Base-by-base conservation (phyloP, 148 eudicot species). In the Simmondsia chinensis region DNA sequence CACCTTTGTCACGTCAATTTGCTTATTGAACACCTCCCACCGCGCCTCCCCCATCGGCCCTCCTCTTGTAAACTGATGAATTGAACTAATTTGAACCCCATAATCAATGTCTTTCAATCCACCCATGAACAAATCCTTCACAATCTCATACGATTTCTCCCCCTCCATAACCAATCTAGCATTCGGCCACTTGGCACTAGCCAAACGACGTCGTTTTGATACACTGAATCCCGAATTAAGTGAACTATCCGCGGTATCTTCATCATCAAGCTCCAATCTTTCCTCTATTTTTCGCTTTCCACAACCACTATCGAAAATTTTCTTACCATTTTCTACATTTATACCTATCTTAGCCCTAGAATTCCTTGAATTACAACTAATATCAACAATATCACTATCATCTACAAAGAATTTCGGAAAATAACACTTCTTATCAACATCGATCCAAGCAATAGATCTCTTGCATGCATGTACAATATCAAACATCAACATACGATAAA, bases 371-470 rank as follows among this genome's bases (percentile, higher is more conserved):
- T n/a, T 9, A n/a, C 39, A 42, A 39, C 27, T 0, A 46, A 12
- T 14, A 20, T 7, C 33, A 2, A 50, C 17, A 9, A 33, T 19
- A 13, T 54, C 46, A 11, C 3, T 8, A 9, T 54, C 56, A 49
- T 68, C 60, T 2, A 71, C 59, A 23, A 65, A 62, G 15, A 39
- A 37, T 36, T 65, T 70, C 3, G 91, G 84, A 46, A 77, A 81
- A 21, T 57, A 77, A 30, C 69, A 65, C 3, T 46, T 53, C 0
- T 58, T 75, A 1, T 63, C 18, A 6, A 57, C 49, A 61, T 82
- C 79, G 12, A 69, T 66, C 91, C 91, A 81, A 14, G 79, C 68
- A n/a, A 81, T 55, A 10, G 91, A 74, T 35, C 73, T 43, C 34
- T 60, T 40, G 59, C 33, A 6, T 0, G 75, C 68, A 21, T 41